These are phyloP conservation scores for Anthostomella pinea DNA, from an alignment of 2,329 filamentous ascomycete species.

Conservation along the genomic window DNA sequence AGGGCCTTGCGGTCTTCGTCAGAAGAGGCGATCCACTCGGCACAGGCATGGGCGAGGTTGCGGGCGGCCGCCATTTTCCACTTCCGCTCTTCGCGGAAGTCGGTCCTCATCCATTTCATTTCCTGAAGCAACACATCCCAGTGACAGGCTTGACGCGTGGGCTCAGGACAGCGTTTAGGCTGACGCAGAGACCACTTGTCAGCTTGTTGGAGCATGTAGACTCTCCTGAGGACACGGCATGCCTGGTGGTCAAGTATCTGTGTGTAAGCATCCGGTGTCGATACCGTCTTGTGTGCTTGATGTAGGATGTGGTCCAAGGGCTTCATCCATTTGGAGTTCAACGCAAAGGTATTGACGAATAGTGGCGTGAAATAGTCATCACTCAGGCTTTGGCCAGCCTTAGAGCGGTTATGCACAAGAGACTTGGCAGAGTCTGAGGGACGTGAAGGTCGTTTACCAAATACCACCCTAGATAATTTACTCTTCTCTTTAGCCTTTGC, in stretches of 20 bases:
- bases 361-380: conserved; percentile 65
- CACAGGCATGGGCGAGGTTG: conserved; percentile 78
- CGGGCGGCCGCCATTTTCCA: conserved; percentile 85
- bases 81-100: conserved; percentile 90
- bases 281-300: conserved; percentile 85
- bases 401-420: conserved; percentile 39
- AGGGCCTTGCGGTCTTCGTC: conserved; percentile 62
- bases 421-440: conserved; percentile 43
- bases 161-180: conserved; percentile 79
- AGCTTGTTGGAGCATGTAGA: conserved; percentile 86
- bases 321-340: conserved; percentile 58
- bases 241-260: conserved; percentile 84
- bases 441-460: conserved; percentile 63
- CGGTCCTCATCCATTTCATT: conserved; percentile 97
- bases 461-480: conserved; percentile 72
- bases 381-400: conserved; percentile 43
- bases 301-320: conserved; percentile 69
- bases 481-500: conserved; percentile 58
- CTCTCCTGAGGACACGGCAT: conserved; percentile 77
- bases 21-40: conserved; percentile 70
- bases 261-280: conserved; percentile 78
- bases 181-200: conserved; percentile 93
- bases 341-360: conserved; percentile 57
- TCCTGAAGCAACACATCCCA: conserved; percentile 86
- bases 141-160: conserved; percentile 71